These are phyloP conservation scores for Botryosphaeria dothidea DNA, from an alignment of 2,329 filamentous ascomycete genomes.

Conservation along the genomic window DNA sequence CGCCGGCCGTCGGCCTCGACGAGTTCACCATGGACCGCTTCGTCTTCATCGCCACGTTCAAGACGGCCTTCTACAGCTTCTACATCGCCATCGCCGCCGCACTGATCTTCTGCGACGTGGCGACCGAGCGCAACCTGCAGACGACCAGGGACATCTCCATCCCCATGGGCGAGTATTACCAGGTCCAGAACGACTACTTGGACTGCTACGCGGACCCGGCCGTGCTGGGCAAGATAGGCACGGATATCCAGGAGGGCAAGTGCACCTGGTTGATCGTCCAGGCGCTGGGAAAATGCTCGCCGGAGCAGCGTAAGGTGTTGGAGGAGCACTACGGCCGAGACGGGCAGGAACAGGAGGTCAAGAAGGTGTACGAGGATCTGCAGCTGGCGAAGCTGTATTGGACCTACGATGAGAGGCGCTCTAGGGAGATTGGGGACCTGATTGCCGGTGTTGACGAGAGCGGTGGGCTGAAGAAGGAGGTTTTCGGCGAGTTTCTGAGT, in stretches of 20 bases:
- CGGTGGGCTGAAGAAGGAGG: constrained; percentile 81
- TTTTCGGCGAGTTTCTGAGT: constrained; percentile 84
- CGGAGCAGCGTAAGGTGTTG: constrained; percentile 83
- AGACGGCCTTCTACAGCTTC: constrained; percentile 99
- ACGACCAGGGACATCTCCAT: constrained; percentile 89
- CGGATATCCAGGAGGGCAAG: constrained; percentile 99
- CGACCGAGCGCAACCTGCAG: constrained; percentile 84
- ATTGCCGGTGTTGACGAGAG: constrained; percentile 82
- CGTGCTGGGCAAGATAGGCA: constrained; percentile 96
- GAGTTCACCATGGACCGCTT: constrained; percentile 97
- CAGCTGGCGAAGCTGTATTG: constrained; percentile 80
- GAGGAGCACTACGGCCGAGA: constrained; percentile 94
- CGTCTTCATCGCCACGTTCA: constrained; percentile 98
- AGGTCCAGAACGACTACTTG: constrained; percentile 97
- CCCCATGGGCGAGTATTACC: constrained; percentile 97
- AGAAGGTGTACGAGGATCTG: constrained; percentile 84
- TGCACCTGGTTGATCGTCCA: constrained; percentile 98
- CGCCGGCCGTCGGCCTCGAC: constrained; percentile 90
- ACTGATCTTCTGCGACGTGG: constrained; percentile 79
- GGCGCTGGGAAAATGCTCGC: constrained; percentile 75
- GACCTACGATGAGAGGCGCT: constrained; percentile 85
- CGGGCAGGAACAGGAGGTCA: constrained; percentile 80
- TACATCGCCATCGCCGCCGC: constrained; percentile 94
- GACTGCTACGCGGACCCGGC: constrained; percentile 95
- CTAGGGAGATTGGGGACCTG: constrained; percentile 70